Percentiles rank a stretch among this genome's conserved stretches.
These are phyloP conservation scores for Backusella macrospora DNA, from an alignment of 192 early-diverging fungal genomes.

Conservation along the genomic window DNA sequence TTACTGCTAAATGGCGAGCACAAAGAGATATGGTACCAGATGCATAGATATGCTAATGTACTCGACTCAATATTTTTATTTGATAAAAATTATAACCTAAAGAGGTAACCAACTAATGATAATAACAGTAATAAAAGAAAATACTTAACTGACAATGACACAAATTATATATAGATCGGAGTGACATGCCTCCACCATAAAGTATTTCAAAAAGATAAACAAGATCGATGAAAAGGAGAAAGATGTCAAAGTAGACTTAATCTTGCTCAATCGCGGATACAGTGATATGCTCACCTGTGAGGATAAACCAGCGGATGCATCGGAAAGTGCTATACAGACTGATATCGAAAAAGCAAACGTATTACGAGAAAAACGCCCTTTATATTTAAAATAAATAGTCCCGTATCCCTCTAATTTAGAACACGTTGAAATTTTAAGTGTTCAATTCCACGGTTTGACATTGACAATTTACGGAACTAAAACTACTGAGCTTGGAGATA, in stretches of 20 bases:
- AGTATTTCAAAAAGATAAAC: not conserved
- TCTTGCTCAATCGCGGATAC: not conserved
- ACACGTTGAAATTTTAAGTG: slow-evolving; percentile 5
- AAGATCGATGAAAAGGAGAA: not conserved
- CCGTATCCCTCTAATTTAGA: not conserved
- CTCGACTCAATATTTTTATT: not conserved
- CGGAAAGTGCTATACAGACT: not conserved
- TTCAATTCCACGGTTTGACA: not conserved
- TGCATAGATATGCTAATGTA: not conserved
- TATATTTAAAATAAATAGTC: not conserved
- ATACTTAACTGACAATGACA: not conserved
- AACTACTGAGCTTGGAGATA: not conserved
- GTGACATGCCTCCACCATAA: not conserved
- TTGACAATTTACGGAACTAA: not conserved
- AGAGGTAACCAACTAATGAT: not conserved
- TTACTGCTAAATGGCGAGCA: not conserved
- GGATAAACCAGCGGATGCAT: not conserved
- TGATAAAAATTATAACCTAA: not conserved
- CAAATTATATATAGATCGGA: slow-evolving; percentile 11
- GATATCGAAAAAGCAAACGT: slow-evolving; percentile 7
- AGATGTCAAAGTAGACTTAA: not conserved
- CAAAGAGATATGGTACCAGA: not conserved
- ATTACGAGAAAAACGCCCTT: not conserved
- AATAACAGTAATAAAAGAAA: not conserved
- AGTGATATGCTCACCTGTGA: not conserved